These are phyloP conservation scores for Mrakia frigida DNA, from an alignment of 768 basidiomycete genomes.

Conservation along the genomic window DNA sequence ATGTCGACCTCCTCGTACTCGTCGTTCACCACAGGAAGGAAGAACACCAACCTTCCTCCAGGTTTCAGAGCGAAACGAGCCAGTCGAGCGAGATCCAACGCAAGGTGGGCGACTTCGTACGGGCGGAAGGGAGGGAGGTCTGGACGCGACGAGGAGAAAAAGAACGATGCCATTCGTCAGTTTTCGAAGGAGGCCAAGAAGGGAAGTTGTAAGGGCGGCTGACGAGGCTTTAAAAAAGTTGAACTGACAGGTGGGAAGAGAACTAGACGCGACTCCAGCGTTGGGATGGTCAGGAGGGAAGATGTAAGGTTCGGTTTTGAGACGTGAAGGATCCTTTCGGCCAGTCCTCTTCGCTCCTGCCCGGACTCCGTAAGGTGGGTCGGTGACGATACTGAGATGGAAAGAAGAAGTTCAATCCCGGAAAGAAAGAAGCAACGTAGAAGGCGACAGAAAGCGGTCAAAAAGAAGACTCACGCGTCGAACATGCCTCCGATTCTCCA, in stretches of 20 bases:
- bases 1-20: constrained; percentile 86
- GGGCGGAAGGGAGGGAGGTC: constrained; percentile 82
- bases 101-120: constrained; percentile 82
- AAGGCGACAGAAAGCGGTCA: neutral
- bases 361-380: constrained; percentile 71
- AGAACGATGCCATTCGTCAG: neutral
- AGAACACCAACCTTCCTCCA: constrained; percentile 85
- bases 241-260: constrained; percentile 40
- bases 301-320: constrained; percentile 39
- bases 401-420: neutral
- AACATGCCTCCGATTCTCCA: constrained; percentile 80
- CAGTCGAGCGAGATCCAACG: constrained; percentile 70
- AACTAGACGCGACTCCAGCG: constrained; percentile 23
- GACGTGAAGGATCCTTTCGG: constrained; percentile 34
- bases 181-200: no score
- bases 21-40: constrained; percentile 71
- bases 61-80: constrained; percentile 80
- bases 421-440: neutral
- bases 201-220: neutral
- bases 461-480: constrained; percentile 54
- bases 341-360: constrained; percentile 47
- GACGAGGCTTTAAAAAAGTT: no score
- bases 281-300: constrained; percentile 45
- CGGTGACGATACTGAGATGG: neutral
- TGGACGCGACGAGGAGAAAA: constrained; percentile 43